Evolutionary conservation across 768 basidiomycete genomes (phyloP).

Genomic region (Rickenella mellea): DNA sequence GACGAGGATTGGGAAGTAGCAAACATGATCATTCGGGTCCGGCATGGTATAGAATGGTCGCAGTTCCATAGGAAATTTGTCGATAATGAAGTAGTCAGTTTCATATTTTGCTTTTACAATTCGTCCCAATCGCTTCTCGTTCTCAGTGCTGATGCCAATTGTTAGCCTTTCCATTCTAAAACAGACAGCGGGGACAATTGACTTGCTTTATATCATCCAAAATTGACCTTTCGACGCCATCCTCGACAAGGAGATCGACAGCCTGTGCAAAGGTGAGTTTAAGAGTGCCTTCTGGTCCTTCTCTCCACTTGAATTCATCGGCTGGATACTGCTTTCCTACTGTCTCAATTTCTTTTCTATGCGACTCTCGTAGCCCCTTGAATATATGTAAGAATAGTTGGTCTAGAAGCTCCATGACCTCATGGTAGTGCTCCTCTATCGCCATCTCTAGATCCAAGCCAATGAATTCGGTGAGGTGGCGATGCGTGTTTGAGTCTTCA

Average conservation of each 20-base stretch:
- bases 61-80: conserved; percentile 94
- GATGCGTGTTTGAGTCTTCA: conserved; percentile 93
- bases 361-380: conserved; percentile 67
- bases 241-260: conserved; percentile 75
- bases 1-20: conserved; percentile 17
- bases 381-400: conserved; percentile 81
- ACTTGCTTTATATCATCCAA: conserved; percentile 86
- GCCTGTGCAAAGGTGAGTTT: conserved; percentile 82
- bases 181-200: background rate
- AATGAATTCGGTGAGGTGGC: conserved; percentile 97
- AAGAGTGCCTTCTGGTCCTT: conserved; percentile 82
- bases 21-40: conserved; percentile 80
- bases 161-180: background rate
- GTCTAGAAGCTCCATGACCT: conserved; percentile 90
- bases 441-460: conserved; percentile 99
- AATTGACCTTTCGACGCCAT: conserved; percentile 68
- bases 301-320: conserved; percentile 92
- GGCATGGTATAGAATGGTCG: conserved; percentile 99
- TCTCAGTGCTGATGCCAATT: conserved; percentile 61
- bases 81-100: conserved; percentile 98
- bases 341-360: conserved; percentile 71
- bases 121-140: conserved; percentile 87
- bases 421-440: conserved; percentile 98
- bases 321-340: conserved; percentile 86
- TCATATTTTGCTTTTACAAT: conserved; percentile 89